A percentile compares a stretch with the other conserved stretches of the same genome.
Evolutionary conservation across 192 early-diverging fungal genomes (phyloP).

Genomic region (Dispira parvispora): DNA sequence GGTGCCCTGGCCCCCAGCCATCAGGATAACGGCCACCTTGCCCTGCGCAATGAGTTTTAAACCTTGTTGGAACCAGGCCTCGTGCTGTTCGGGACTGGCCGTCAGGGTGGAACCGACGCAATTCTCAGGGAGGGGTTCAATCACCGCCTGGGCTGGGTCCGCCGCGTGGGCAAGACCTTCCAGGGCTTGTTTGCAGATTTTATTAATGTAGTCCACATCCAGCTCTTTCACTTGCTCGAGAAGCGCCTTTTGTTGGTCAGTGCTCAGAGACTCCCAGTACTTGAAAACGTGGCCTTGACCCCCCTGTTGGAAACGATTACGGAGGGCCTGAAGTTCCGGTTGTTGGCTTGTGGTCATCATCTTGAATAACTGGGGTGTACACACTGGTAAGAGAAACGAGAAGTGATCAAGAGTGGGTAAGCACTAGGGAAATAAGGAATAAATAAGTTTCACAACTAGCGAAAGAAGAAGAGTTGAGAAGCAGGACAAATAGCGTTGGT

Average conservation of each 20-base stretch:
- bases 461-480: too few species aligned
- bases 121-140: conserved; percentile 63
- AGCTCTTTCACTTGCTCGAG: conserved; percentile 49
- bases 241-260: conserved; percentile 35
- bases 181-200: conserved; percentile 66
- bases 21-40: conserved; percentile 87
- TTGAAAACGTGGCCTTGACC: conserved; percentile 81
- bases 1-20: conserved; percentile 83
- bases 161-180: conserved; percentile 19
- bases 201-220: conserved; percentile 66
- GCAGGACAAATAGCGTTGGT: too few species aligned
- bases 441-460: not conserved
- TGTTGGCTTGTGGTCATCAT: conserved; percentile 6
- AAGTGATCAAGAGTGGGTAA: not conserved
- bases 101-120: conserved; percentile 47
- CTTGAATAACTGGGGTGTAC: not conserved
- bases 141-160: conserved; percentile 21
- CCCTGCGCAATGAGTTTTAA: conserved; percentile 61
- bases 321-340: conserved; percentile 26
- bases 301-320: conserved; percentile 43
- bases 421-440: not conserved
- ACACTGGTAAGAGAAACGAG: not conserved
- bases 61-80: conserved; percentile 60
- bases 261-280: conserved; percentile 52
- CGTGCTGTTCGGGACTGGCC: conserved; percentile 22